Base-by-base conservation (phyloP, 768 basidiomycete genomes). In the Macrolepiota dolichaula region DNA sequence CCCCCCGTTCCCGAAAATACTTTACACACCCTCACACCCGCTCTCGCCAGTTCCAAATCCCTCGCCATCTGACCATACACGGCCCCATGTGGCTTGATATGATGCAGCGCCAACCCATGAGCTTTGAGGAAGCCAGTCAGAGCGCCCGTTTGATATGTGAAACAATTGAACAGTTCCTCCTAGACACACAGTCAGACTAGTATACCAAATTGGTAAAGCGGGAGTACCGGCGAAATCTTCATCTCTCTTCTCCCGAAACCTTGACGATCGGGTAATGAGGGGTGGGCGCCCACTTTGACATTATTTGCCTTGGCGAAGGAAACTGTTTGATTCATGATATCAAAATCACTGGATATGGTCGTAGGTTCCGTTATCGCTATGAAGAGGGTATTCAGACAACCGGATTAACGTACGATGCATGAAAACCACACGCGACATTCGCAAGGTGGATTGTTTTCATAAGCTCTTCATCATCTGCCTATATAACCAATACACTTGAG, bases 91-190 rank as follows among this genome's bases (percentile, higher is more conserved):
- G 83, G 83, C 67, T 85, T 87, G 36, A 86, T 75, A 62, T 90
- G 87, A 65, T 87, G 81, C 22, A 88, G 68, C 1, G 72, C 69
- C 4, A 89, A 64, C 0, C 74, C 80, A 55, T 88, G 77, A 1
- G 76, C 68, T 47, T 79, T 81, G 57, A 89, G 72, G 70, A 89
- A 88, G 0, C 84, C 86, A 3, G 69, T 72, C 6, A 89, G 71
- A 0, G 87, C 85, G n/a, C 86, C 87, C 32, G 87, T 81, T 74
- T 89, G 88, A 66, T 87, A 88, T 4, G 84, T 75, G 62, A 88
- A 83, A 67, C 83, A 84, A 25, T 81, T 76, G 6, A 72, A 73
- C 36, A 88, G 77, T 62, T 86, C 85, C 2, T 82, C 81, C 82
- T 87, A 54, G 37, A 12, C 3, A 25, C 29, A 37, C 13, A 15